A percentile compares a stretch with the other conserved stretches of the same genome.
Evolutionary conservation across 2,329 filamentous ascomycete genomes (phyloP).

Genomic region (Penicillium sp.): DNA sequence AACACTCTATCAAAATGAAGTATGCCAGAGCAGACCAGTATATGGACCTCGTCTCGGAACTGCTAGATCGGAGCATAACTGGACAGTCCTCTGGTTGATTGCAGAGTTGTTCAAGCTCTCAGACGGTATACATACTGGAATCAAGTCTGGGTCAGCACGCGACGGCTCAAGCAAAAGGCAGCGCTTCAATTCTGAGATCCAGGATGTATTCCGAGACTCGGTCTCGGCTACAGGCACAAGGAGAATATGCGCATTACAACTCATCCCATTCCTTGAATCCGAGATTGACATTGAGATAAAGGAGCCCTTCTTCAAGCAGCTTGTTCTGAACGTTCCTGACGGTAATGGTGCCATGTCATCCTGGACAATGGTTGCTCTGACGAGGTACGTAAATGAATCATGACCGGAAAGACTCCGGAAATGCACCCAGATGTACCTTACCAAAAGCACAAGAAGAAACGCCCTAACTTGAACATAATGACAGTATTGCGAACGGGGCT

Average conservation of each 20-base stretch:
- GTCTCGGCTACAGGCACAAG: conserved; percentile 38
- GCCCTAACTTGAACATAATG: background rate
- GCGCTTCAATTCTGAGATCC: conserved; percentile 37
- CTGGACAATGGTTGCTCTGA: conserved; percentile 82
- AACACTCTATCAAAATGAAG: conserved; percentile 48
- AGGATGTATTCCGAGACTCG: conserved; percentile 40
- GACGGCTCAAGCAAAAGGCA: conserved; percentile 36
- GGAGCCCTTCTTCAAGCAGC: conserved; percentile 55
- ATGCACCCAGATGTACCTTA: background rate
- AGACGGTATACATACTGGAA: conserved; percentile 25
- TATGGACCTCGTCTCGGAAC: conserved; percentile 41
- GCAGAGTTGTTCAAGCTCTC: conserved; percentile 43
- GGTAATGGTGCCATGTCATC: conserved; percentile 67
- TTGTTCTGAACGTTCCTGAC: conserved; percentile 63
- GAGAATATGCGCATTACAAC: conserved; percentile 55
- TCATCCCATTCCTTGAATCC: conserved; percentile 52
- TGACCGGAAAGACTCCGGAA: background rate
- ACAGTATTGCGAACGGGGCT: conserved; percentile 36
- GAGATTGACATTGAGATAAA: conserved; percentile 55
- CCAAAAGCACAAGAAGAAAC: background rate
- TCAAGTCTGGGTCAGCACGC: conserved; percentile 11
- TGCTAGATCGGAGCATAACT: conserved; percentile 40
- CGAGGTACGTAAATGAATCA: conserved; percentile 60
- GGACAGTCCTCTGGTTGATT: conserved; percentile 43
- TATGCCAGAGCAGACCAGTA: conserved; percentile 38